Conservation (phyloP, 1,139 yeast genomes). For the Suzukiozyma palmioleophila region DNA sequence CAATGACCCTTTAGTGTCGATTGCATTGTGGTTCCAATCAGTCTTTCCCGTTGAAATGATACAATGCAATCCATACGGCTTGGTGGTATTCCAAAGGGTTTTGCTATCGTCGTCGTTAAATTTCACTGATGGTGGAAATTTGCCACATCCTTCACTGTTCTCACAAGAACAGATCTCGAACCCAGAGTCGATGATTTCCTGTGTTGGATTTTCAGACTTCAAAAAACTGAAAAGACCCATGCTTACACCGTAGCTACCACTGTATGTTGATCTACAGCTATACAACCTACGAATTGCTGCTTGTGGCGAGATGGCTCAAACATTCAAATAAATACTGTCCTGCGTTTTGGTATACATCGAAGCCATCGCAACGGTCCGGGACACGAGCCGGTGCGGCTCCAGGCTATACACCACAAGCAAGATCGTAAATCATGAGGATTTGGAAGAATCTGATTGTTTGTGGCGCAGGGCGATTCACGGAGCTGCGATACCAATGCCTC, state of each 20-base stretch:
- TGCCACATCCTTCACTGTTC: constrained; percentile 47
- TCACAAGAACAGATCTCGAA: constrained; percentile 43
- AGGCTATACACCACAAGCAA: too few species aligned
- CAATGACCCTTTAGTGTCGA: constrained; percentile 48
- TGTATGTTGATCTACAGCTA: too few species aligned
- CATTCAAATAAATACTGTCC: too few species aligned
- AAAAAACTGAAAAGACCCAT: constrained; percentile 6
- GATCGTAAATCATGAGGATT: too few species aligned
- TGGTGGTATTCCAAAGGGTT: constrained; percentile 68
- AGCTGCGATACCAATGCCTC: too few species aligned
- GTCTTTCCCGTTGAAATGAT: constrained; percentile 76
- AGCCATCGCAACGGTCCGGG: too few species aligned
- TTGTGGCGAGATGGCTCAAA: too few species aligned
- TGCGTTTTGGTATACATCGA: too few species aligned
- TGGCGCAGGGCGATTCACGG: too few species aligned
- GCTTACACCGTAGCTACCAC: neutral
- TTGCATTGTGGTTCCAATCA: constrained; percentile 83
- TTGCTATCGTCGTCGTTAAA: constrained; percentile 40
- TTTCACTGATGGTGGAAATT: constrained; percentile 56
- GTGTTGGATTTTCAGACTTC: constrained; percentile 2
- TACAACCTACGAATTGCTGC: too few species aligned
- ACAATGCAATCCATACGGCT: constrained; percentile 65
- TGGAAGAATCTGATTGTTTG: too few species aligned
- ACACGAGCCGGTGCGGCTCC: too few species aligned
- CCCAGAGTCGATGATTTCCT: constrained; percentile 29